Percentiles rank a stretch among this genome's conserved stretches.
Conservation (phyloP, 129 eudicot species). For the Rutidosis leptorrhynchoides region DNA sequence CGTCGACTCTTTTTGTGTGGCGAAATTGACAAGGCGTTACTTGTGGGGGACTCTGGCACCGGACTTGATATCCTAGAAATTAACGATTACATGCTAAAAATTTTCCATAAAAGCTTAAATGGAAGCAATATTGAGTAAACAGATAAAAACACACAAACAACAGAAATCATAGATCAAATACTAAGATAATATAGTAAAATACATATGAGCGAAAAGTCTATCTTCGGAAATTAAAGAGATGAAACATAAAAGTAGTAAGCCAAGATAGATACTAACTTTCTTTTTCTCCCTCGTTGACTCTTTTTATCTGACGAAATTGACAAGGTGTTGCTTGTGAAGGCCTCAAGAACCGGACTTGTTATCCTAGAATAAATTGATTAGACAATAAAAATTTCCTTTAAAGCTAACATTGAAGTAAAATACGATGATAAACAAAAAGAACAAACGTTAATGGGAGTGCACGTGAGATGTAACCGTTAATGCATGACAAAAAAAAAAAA, state of each 20-base stretch:
- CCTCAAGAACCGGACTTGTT: conserved; percentile 4
- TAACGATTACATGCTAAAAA: not conserved
- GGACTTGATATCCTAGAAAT: conserved; percentile 36
- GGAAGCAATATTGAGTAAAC: not conserved
- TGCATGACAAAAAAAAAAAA: too few species aligned
- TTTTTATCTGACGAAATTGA: conserved; percentile 22
- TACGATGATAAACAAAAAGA: not conserved
- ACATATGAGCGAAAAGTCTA: not conserved
- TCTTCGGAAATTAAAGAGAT: not conserved
- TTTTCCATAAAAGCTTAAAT: not conserved
- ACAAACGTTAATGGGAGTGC: conserved; percentile 1
- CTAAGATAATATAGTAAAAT: not conserved
- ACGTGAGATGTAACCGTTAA: not conserved
- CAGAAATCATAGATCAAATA: not conserved
- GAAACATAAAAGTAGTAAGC: conserved; percentile 2
- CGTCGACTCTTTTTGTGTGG: conserved; percentile 32
- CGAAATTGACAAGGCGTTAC: conserved; percentile 24
- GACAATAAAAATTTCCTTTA: too few species aligned
- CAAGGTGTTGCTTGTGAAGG: conserved; percentile 32
- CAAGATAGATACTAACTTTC: conserved; percentile 44
- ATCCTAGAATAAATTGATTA: not conserved
- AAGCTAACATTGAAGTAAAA: too few species aligned
- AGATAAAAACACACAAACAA: too few species aligned
- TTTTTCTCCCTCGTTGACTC: conserved; percentile 41
- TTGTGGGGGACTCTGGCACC: conserved; percentile 31